Evolutionary conservation across 1,284 basidiomycete species (phyloP).

Genomic region (Athelia sp.): DNA sequence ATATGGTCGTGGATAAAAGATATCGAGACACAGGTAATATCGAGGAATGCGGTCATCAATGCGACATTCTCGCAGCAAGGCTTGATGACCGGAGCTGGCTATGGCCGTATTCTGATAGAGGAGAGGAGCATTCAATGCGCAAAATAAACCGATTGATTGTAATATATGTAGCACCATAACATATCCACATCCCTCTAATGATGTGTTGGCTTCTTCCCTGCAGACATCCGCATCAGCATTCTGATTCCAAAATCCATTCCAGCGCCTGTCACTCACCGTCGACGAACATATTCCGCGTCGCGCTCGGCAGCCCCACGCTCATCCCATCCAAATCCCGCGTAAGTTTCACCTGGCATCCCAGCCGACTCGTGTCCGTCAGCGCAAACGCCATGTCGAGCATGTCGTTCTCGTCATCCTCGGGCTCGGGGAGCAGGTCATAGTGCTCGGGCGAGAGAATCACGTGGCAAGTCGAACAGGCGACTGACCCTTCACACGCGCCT

Average conservation of each 20-base stretch:
- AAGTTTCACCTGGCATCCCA: conserved; percentile 83
- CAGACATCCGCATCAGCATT: neutral
- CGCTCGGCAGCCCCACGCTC: conserved; percentile 81
- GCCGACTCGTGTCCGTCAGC: conserved; percentile 86
- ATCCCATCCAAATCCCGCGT: conserved; percentile 85
- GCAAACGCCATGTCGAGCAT: conserved; percentile 99
- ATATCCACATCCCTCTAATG: conserved; percentile 21
- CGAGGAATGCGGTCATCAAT: too few species aligned
- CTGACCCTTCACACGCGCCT: conserved; percentile 96
- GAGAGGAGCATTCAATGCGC: too few species aligned
- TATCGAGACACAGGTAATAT: too few species aligned
- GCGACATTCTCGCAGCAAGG: too few species aligned
- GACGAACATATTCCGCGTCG: conserved; percentile 97
- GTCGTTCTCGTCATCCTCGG: conserved; percentile 96
- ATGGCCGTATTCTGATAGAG: too few species aligned
- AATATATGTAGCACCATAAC: too few species aligned
- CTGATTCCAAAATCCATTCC: neutral
- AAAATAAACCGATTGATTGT: too few species aligned
- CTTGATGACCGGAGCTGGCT: too few species aligned
- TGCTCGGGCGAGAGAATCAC: conserved; percentile 82
- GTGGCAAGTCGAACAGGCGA: conserved; percentile 98
- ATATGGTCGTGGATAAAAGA: too few species aligned
- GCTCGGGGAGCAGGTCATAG: conserved; percentile 86
- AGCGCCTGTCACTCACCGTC: conserved; percentile 55
- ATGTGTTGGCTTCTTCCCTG: conserved; percentile 44